phyloP scores from a whole-genome alignment of 768 basidiomycete species.

The Stropharia rugosoannulata region DNA sequence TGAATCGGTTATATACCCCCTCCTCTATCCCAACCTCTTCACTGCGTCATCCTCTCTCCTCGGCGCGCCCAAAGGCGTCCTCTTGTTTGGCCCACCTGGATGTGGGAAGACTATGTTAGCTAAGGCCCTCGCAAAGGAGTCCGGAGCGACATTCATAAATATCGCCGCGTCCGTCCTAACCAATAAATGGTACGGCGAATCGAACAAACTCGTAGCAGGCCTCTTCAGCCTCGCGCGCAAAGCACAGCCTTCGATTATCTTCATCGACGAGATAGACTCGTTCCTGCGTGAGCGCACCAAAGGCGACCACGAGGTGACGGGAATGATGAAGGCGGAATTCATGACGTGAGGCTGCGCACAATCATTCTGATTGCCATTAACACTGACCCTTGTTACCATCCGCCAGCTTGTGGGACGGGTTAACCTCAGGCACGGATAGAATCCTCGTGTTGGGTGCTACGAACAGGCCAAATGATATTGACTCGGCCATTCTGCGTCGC shows the following conservation, averaged over 20 bases:
- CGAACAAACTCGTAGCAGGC: slow-evolving; percentile 92
- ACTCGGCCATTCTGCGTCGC: slow-evolving; percentile 84
- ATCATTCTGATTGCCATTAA: not conserved
- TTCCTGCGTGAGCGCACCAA: slow-evolving; percentile 86
- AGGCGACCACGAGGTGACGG: slow-evolving; percentile 95
- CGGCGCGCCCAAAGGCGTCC: slow-evolving; percentile 91
- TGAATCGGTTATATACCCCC: slow-evolving; percentile 94
- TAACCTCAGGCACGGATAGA: slow-evolving; percentile 75
- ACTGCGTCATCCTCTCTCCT: slow-evolving; percentile 77
- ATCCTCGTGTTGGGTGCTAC: slow-evolving; percentile 94
- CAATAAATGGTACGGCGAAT: slow-evolving; percentile 51
- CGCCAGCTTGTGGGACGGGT: slow-evolving; percentile 89
- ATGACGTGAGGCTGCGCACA: slow-evolving; percentile 65
- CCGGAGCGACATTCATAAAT: slow-evolving; percentile 91
- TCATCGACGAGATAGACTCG: slow-evolving; percentile 98
- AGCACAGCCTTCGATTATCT: slow-evolving; percentile 93
- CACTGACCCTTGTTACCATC: slow-evolving; percentile 1
- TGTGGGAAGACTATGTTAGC: slow-evolving; percentile 99
- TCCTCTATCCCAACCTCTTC: slow-evolving; percentile 90
- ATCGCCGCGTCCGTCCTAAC: slow-evolving; percentile 46
- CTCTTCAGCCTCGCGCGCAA: slow-evolving; percentile 93
- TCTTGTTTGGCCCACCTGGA: slow-evolving; percentile 95
- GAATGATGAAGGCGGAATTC: slow-evolving; percentile 97
- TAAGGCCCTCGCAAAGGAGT: slow-evolving; percentile 96
- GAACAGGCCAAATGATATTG: slow-evolving; percentile 92